Base-by-base conservation (phyloP, 441 rosid species). In the Viola pubescens region DNA sequence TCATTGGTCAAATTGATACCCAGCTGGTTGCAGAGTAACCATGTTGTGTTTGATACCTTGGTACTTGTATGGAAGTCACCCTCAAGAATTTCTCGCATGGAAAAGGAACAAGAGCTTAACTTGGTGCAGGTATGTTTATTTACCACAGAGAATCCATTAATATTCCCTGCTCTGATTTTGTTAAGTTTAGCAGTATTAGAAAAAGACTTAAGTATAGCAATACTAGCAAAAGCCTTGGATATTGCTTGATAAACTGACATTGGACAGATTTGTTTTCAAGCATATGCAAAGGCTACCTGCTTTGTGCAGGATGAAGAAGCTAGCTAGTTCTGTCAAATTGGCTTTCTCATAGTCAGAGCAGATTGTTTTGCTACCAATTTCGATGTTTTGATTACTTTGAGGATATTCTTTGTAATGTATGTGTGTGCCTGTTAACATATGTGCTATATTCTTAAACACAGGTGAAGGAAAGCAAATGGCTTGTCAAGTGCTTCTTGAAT, bases 381-480 rank as follows among this genome's bases (percentile, higher is more conserved):
- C 34, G 34, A 26, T 26, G 34, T 26, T 26, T 26, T 26, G 34
- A 26, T 26, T 26, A 26, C 42, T 65, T 56, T 47, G 10, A 14
- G 41, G 45, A 38, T 45, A 9, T 16, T 43, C 2, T n/a, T 43
- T 44, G 19, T 59, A 58, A 39, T 53, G 38, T 34, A 54, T 62
- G 19, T 52, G 16, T 46, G 10, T 53, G 37, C 58, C 13, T 14
- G 41, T 52, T 46, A 5, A 56, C 64, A 52, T 41, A 9, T 43
- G 5, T 57, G 38, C 53, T 69, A 52, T 37, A 16, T 14, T 52
- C 59, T 70, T 57, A 60, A 75, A 56, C 66, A 72, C 91, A 94
- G 99, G 96, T 94, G 41, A 94, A 91, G 71, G 99, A 94, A 85
- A 94, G 99, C 91, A 94, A 94, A 81, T 94, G 99, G 99, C 96